These are phyloP conservation scores for Megacollybia marginata DNA, from an alignment of 768 basidiomycete species.

Conservation along the genomic window DNA sequence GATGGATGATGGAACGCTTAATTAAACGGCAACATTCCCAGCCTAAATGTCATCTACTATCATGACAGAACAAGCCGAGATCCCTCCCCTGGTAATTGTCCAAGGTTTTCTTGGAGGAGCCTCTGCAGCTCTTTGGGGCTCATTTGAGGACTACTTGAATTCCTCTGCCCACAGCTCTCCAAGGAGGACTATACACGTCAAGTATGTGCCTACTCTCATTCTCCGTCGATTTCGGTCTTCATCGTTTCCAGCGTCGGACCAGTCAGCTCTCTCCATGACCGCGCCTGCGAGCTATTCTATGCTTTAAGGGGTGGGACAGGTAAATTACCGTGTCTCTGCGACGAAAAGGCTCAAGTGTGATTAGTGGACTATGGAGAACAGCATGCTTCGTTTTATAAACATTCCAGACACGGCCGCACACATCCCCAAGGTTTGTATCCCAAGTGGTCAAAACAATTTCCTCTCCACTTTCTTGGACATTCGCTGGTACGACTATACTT, in stretches of 20 bases:
- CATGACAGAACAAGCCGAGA: not conserved
- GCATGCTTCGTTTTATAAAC: slow-evolving; percentile 29
- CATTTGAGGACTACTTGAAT: slow-evolving; percentile 27
- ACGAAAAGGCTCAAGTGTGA: not conserved
- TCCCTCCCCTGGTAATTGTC: slow-evolving; percentile 35
- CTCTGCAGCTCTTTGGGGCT: slow-evolving; percentile 32
- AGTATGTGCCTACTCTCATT: slow-evolving; percentile 8
- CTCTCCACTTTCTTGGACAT: slow-evolving; percentile 44
- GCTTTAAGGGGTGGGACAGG: slow-evolving; percentile 37
- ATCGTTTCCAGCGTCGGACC: slow-evolving; percentile 33
- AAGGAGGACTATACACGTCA: slow-evolving; percentile 15
- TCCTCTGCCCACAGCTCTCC: slow-evolving; percentile 5
- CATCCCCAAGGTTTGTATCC: slow-evolving; percentile 35
- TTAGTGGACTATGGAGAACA: slow-evolving; percentile 42
- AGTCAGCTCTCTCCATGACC: slow-evolving; percentile 44
- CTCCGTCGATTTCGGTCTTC: not conserved
- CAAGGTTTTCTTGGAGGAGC: slow-evolving; percentile 38
- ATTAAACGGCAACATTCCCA: not conserved
- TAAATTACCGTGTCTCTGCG: slow-evolving; percentile 1
- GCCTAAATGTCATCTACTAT: not conserved
- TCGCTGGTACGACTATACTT: slow-evolving; percentile 27
- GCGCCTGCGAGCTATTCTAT: slow-evolving; percentile 46
- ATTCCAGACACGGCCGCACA: slow-evolving; percentile 35
- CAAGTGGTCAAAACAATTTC: slow-evolving; percentile 31
- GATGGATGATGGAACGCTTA: too few relatives aligned